Evolutionary conservation across 225 moss, liverwort and hornwort genomes (phyloP), one percentile per base, ranked within the genome.

Genomic region (Polytrichum commune): DNA sequence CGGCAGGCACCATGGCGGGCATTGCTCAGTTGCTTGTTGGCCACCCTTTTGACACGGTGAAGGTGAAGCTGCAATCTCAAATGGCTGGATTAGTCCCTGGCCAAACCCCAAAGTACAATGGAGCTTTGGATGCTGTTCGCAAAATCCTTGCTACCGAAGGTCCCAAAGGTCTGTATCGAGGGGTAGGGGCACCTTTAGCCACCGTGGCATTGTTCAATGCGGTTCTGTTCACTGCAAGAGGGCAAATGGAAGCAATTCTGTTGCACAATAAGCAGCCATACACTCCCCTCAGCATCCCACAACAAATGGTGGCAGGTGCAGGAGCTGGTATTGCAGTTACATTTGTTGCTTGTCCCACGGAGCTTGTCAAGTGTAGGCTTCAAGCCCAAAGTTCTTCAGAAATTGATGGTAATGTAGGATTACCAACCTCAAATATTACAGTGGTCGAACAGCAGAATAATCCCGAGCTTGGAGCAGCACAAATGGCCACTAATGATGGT

Each of bases 31-130:
- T 96, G 10, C 73, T 96, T 16, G 89, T 93, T 4, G 95, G 95
- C 29, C 93, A 96, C 64, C 95, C 93, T 0, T 96, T 96, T 64
- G 95, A 96, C 76, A 96, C 93, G 16, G 90, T 96, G 69, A 96
- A 96, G 62, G 95, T 96, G 81, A 96, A 96, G 83, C 64, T 96
- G 73, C 95, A 96, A 54, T 88, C 89, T 69, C 93, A 95, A 68
- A 83, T 85, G 65, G 80, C 61, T 69, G 79, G 77, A 27, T 71
- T 76, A 60, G 82, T 87, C 56, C 79, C 78, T 30, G 83, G 81
- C 25, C 64, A 78, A 0, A 20, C 24, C 24, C 81, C 91, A 18
- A 76, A 86, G 10, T 95, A 84, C 77, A 83, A 78, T 0, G 88
- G 95, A 5, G 91, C 95, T 28, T 77, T 87, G 35, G 95, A 96